Conservation (phyloP, 257 asterid genomes). For the Nicotiana attenuata region DNA sequence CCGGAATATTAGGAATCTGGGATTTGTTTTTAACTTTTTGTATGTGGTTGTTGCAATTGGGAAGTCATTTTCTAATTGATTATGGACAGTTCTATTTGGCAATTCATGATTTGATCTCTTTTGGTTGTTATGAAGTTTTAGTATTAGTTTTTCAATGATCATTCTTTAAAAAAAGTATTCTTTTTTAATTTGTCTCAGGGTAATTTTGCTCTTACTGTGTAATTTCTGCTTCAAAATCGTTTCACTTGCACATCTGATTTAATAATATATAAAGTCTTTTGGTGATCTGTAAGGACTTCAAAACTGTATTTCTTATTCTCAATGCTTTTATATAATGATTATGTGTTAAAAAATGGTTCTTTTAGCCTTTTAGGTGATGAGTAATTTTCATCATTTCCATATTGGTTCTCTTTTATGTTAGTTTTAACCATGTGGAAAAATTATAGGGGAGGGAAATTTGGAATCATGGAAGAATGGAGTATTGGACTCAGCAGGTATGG, state of each 20-base stretch:
- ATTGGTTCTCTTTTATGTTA: neutral
- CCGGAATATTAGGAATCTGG: neutral
- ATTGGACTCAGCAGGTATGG: conserved; percentile 34
- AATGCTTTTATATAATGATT: neutral
- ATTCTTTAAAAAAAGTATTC: neutral
- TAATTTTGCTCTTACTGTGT: neutral
- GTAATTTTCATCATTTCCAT: neutral
- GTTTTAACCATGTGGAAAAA: conserved; percentile 4
- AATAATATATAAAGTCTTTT: neutral
- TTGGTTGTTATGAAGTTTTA: conserved; percentile 5
- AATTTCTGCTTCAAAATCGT: neutral
- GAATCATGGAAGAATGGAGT: conserved; percentile 71
- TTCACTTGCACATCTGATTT: neutral
- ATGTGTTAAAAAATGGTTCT: neutral
- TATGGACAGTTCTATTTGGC: conserved; percentile 5
- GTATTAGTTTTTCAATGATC: neutral
- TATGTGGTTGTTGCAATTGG: conserved; percentile 12
- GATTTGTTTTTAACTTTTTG: neutral
- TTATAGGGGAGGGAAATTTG: conserved; percentile 55
- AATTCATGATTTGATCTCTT: neutral
- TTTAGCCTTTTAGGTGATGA: neutral
- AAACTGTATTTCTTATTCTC: neutral
- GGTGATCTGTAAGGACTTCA: neutral
- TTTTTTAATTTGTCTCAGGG: neutral
- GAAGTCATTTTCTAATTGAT: neutral